Evolutionary conservation across 495 filamentous ascomycete genomes (phyloP), one percentile per base, ranked within the genome.

Genomic region (Acidomyces sp.): DNA sequence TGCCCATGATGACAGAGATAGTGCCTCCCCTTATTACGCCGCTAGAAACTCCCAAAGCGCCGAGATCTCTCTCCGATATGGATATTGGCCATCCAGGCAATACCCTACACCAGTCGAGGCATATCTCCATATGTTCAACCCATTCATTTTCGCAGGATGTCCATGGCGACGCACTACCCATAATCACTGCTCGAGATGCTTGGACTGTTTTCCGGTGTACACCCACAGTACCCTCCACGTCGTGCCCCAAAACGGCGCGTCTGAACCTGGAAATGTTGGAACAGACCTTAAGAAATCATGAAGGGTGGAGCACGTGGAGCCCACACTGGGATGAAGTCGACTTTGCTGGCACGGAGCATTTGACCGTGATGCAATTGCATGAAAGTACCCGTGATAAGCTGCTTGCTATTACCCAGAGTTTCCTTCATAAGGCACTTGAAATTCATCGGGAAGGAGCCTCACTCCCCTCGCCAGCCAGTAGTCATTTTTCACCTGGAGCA

Each of bases 171-270:
- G 62, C 69, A 21, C 63, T 66, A 19, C 63, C 62, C 11, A 66
- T 73, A 37, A 61, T 72, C 19, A 66, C 62, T 1, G 68, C 71
- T 4, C 68, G 73, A 29, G 65, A 63, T 9, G 64, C 60, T 4
- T 79, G 74, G 75, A 67, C 67, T 28, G 47, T 71, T 19, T 74
- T 72, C 26, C 63, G 70, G 7, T 77, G 74, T 58, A 74, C 69
- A 37, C 67, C 62, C 3, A 60, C 62, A 4, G 52, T 64, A 40
- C 65, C 62, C 31, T 68, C 71, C 2, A 62, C 55, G 35, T 56
- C 60, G 6, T 77, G 74, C 43, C 72, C 69, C 2, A 63, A 62
- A 13, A 76, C 75, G 9, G 71, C 71, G 13, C 67, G 66, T 20
- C 54, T 72, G 31, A 72, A 77, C 45, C 59, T 78, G 4, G 71